Percentiles rank a stretch among this genome's conserved stretches.
These are phyloP conservation scores for Pontederia crassipes DNA, from an alignment of 176 grass and related monocot species.

Conservation along the genomic window DNA sequence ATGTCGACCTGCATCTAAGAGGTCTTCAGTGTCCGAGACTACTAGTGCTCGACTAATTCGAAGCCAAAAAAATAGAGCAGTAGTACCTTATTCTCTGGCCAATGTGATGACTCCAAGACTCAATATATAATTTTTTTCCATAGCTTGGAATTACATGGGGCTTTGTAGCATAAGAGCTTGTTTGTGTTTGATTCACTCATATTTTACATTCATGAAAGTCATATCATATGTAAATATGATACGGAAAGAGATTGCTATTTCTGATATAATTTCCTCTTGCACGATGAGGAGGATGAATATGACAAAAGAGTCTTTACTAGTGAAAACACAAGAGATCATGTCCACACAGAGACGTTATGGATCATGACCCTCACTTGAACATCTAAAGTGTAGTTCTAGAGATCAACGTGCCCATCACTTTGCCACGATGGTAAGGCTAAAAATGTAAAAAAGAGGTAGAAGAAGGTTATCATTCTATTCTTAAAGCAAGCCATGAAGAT, in stretches of 20 bases:
- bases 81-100: too few species aligned
- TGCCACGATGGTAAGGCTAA: conserved; percentile 60
- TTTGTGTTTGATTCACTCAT: too few species aligned
- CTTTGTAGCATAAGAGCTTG: too few species aligned
- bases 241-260: background rate
- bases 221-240: background rate
- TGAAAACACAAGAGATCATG: conserved; percentile 43
- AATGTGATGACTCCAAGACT: too few species aligned
- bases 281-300: conserved; percentile 96
- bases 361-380: conserved; percentile 63
- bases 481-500: conserved; percentile 9
- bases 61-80: too few species aligned
- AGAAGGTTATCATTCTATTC: background rate
- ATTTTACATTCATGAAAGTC: background rate
- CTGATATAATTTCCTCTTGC: conserved; percentile 7
- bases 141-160: too few species aligned
- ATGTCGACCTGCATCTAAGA: too few species aligned
- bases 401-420: conserved; percentile 59
- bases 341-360: conserved; percentile 87
- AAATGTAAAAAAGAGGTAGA: conserved; percentile 32
- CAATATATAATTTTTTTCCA: too few species aligned
- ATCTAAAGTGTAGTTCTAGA: conserved; percentile 59
- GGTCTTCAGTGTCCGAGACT: too few species aligned
- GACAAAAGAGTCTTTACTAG: conserved; percentile 59
- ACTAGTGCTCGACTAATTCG: too few species aligned